phyloP scores from a whole-genome alignment of 2,329 filamentous ascomycete species.

The Aspergillus hortae region DNA sequence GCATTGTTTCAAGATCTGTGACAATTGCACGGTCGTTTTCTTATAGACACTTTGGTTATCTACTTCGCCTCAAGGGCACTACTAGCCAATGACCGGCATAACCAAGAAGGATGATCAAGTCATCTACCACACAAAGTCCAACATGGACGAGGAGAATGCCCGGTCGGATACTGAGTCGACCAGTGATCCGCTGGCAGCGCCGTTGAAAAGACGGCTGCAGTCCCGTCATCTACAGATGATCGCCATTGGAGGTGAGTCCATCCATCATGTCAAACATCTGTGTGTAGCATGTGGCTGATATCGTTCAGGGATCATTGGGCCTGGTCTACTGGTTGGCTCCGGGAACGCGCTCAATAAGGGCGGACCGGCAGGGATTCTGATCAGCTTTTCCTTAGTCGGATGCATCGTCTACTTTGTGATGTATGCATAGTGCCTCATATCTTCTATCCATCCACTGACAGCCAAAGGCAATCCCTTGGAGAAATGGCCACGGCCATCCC shows the following conservation, averaged over 20 bases:
- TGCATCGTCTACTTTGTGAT: constrained; percentile 58
- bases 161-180: constrained; percentile 4
- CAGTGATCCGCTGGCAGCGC: constrained; percentile 20
- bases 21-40: too few relatives aligned
- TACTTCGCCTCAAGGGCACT: not conserved
- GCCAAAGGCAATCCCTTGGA: constrained; percentile 69
- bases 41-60: not conserved
- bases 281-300: constrained; percentile 19
- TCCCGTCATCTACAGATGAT: constrained; percentile 64
- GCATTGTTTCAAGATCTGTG: too few relatives aligned
- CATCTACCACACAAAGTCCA: constrained; percentile 1
- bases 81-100: not conserved
- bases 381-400: constrained; percentile 70
- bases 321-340: constrained; percentile 68
- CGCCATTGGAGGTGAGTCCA: constrained; percentile 50
- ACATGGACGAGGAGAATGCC: not conserved
- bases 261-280: not conserved
- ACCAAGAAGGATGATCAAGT: constrained; percentile 11
- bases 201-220: constrained; percentile 48
- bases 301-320: constrained; percentile 55
- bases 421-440: constrained; percentile 14
- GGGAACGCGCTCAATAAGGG: constrained; percentile 66
- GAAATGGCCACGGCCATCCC: constrained; percentile 72
- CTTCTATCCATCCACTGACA: constrained; percentile 24
- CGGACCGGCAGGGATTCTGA: constrained; percentile 68